Base-by-base conservation (phyloP, 2,329 filamentous ascomycete species). In the Hawksworthiomyces lignivorus region DNA sequence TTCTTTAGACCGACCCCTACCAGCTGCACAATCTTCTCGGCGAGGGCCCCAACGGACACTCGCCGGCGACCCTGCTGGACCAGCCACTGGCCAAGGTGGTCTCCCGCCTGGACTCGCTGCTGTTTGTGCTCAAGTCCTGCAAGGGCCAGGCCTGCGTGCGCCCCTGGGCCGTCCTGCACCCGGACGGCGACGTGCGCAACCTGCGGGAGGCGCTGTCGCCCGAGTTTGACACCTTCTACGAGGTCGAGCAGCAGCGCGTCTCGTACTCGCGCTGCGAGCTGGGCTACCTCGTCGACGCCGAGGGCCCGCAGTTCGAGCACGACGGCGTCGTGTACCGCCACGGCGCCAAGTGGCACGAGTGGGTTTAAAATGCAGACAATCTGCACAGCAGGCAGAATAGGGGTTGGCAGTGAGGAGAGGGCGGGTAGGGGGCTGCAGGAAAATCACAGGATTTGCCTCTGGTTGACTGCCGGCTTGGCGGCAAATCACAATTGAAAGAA, bases 81-180 rank as follows among this genome's bases (percentile, higher is more conserved):
- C 50, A 57, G 10, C 53, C 61, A 14, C 45, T 67, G 2, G 43
- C 53, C 6, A 63, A 67, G 39, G 61, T 77, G 1, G 51, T 70
- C 4, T 58, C 63, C 18, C 69, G 75, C 3, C 64, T 83, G 0
- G 77, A 82, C 47, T 62, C 75, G 3, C 62, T 82, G 2, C 62
- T 80, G 35, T 60, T 82, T 46, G 72, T 80, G 2, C 62, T 78
- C 19, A 82, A 82, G 59, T 73, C 73, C 4, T 82, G 78, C 57
- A 71, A 72, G 52, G 72, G 66, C 8, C 50, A 61, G 9, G 63
- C 65, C 0, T 82, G 78, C 50, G 59, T 67, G 4, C 57, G 68
- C 19, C 78, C 78, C 0, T 82, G 78, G 78, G 59, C 60, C 12
- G 63, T 65, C 2, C 58, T 82, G 3, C 75, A 80, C 49, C 75